Percentiles rank a stretch among this genome's conserved stretches.
Evolutionary conservation across 176 grass and related monocot species (phyloP).

Genomic region (Musa itinerans): DNA sequence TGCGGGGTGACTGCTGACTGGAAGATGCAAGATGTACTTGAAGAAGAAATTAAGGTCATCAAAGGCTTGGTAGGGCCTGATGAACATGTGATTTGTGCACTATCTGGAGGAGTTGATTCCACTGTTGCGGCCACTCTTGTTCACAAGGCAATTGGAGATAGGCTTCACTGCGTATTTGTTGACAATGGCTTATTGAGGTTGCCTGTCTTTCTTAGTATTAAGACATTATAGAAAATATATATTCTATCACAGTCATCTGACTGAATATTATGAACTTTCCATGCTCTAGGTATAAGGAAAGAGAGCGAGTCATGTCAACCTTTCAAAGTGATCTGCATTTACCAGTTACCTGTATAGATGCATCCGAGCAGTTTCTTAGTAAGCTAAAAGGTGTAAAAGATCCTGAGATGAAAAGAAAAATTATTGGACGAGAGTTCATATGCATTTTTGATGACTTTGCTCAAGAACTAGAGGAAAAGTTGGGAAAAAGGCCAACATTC

Average conservation of each 20-base stretch:
- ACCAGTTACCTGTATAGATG: slow-evolving; percentile 71
- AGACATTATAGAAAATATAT: background rate
- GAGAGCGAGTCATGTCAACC: slow-evolving; percentile 67
- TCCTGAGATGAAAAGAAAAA: slow-evolving; percentile 86
- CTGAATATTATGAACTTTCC: background rate
- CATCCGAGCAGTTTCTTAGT: slow-evolving; percentile 73
- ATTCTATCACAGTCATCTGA: background rate
- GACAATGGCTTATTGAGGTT: slow-evolving; percentile 85
- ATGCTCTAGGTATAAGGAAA: slow-evolving; percentile 63
- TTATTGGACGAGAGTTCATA: slow-evolving; percentile 81
- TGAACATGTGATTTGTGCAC: slow-evolving; percentile 79
- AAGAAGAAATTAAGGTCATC: slow-evolving; percentile 83
- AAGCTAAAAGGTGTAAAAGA: slow-evolving; percentile 67
- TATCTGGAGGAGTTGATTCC: slow-evolving; percentile 88
- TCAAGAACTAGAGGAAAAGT: slow-evolving; percentile 40
- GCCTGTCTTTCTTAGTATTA: background rate
- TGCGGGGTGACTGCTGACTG: slow-evolving; percentile 61
- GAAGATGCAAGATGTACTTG: slow-evolving; percentile 90
- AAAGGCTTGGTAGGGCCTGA: slow-evolving; percentile 48
- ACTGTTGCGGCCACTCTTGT: slow-evolving; percentile 80
- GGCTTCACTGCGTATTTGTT: slow-evolving; percentile 85
- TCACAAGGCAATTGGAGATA: slow-evolving; percentile 73
- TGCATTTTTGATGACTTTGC: slow-evolving; percentile 81
- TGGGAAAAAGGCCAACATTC: slow-evolving; percentile 55
- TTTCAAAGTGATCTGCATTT: slow-evolving; percentile 72